Base-by-base conservation (phyloP, 257 asterid species). In the Fraxinus excelsior region DNA sequence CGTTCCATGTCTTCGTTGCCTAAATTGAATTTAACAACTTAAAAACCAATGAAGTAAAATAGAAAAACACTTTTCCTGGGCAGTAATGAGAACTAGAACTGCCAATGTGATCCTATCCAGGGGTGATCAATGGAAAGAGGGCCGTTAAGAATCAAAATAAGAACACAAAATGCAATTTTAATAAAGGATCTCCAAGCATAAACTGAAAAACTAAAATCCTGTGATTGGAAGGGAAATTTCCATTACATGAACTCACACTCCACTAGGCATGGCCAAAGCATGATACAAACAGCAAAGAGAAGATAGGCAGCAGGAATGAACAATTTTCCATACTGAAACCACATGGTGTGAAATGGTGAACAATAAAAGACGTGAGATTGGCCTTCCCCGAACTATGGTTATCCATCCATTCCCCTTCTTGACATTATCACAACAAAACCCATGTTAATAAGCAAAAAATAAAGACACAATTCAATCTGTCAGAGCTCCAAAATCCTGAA, bases 1-100 rank as follows among this genome's bases (percentile, higher is more conserved):
- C 99, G 79, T 93, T 96, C 98, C 98, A 96, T 74, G 97, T 81
- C 85, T 91, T 96, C 82, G 89, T 96, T 56, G 91, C 98, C 99
- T 95, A 85, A 73, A 87, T 69, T 72, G 62, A 74, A 78, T 64
- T 40, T 34, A 71, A 25, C 46, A 76, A 51, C 71, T 80, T 69
- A 82, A 75, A 62, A 78, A 76, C 29, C 21, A 71, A 31, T 44
- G 23, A 72, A 42, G 53, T 56, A 73, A 76, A 78, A 49, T 74
- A 34, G 56, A 53, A 28, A 40, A 21, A 23, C 13, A 40, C 51
- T 74, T 79, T 56, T 67, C 26, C 66, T 2, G 28, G 37, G 74
- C 72, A 71, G 49, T 70, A 71, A 56, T 64, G 10, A 82, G 21
- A 73, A 56, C 65, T 7, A 19, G 11, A 56, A 56, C 26, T 56